Evolutionary conservation across 2,329 filamentous ascomycete species (phyloP).

Genomic region (Colletotrichum chrysophilum): DNA sequence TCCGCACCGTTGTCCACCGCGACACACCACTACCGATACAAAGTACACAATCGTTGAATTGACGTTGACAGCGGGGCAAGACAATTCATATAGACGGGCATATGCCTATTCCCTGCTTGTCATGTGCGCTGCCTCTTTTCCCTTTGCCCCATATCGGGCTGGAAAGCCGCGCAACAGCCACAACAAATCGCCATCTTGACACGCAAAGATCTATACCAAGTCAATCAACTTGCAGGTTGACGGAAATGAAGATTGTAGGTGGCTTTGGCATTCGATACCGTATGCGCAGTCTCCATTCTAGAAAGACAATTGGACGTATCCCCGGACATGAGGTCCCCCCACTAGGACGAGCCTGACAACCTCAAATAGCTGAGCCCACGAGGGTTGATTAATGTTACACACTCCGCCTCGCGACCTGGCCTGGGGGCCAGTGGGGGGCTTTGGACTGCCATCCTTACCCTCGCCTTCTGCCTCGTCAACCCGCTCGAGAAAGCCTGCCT

Average conservation of each 20-base stretch:
- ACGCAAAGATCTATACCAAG: not conserved
- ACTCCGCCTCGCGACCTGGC: not conserved
- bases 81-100: not conserved
- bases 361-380: not conserved
- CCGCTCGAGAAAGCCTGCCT: not conserved
- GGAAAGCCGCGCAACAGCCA: not conserved
- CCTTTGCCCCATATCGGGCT: not conserved
- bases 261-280: not conserved
- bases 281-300: not conserved
- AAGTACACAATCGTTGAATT: not conserved
- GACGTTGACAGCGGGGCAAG: slow-evolving; percentile 2
- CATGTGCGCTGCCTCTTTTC: not conserved
- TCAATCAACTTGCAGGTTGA: not conserved
- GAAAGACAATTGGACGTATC: not conserved
- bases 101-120: not conserved
- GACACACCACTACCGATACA: not conserved
- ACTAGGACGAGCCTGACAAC: not conserved
- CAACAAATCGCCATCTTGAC: not conserved
- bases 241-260: not conserved
- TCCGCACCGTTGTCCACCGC: not conserved
- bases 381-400: not conserved
- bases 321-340: not conserved
- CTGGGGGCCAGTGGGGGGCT: not conserved
- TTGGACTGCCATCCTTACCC: not conserved
- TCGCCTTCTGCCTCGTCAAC: not conserved